Conservation (phyloP, 345 rosid genomes). For the Corchorus capsularis region DNA sequence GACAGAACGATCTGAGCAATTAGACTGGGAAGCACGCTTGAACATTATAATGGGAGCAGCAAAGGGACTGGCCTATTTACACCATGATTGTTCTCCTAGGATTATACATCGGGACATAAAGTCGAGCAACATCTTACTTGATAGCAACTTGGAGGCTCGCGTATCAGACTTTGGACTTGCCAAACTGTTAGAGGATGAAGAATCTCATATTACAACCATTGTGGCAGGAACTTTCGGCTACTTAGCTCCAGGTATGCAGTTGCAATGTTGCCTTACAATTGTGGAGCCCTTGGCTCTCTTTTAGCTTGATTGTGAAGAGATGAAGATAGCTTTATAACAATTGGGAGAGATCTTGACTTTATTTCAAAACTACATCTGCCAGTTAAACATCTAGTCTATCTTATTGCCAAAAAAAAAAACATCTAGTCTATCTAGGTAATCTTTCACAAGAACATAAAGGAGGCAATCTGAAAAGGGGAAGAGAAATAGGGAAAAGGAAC, state of each 20-base stretch:
- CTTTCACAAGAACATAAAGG: not conserved
- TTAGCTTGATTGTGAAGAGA: conserved; percentile 5
- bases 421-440: not conserved
- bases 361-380: not conserved
- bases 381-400: not conserved
- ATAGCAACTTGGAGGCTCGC: conserved; percentile 95
- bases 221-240: conserved; percentile 99
- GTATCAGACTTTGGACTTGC: conserved; percentile 99
- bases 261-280: conserved; percentile 16
- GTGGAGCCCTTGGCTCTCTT: conserved; percentile 4
- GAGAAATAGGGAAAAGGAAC: not conserved
- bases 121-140: conserved; percentile 95
- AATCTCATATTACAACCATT: conserved; percentile 96
- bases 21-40: conserved; percentile 95
- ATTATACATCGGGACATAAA: conserved; percentile 99
- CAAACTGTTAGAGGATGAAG: conserved; percentile 90
- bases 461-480: not conserved
- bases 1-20: conserved; percentile 84
- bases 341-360: conserved; percentile 4
- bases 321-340: not conserved
- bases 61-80: conserved; percentile 94
- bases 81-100: conserved; percentile 99
- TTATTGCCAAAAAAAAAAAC: too few species aligned
- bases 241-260: conserved; percentile 88
- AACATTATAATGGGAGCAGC: conserved; percentile 96